phyloP scores from a whole-genome alignment of 2,329 filamentous ascomycete genomes.

The Ascocoryne sarcoides region DNA sequence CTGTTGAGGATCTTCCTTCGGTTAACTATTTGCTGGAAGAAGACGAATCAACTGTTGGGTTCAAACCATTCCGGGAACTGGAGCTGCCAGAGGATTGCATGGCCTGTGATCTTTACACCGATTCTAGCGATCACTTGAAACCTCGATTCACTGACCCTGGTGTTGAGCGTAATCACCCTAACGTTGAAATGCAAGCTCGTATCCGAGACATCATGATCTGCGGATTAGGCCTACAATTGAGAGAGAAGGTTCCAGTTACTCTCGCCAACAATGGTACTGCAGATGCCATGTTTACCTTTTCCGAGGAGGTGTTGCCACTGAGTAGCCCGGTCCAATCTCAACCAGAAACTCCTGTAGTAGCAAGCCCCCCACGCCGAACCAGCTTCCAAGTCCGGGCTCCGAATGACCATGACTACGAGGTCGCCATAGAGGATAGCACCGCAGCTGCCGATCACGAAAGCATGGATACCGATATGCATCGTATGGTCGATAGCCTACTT shows the following conservation, averaged over 20 bases:
- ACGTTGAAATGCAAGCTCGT: constrained; percentile 59
- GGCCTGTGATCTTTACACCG: constrained; percentile 36
- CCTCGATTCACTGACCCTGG: constrained; percentile 36
- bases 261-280: constrained; percentile 31
- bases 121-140: constrained; percentile 35
- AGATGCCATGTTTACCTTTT: constrained; percentile 37
- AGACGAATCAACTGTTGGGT: constrained; percentile 57
- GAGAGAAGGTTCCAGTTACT: constrained; percentile 32
- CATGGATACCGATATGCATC: constrained; percentile 41
- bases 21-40: constrained; percentile 59
- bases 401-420: neutral
- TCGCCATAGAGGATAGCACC: constrained; percentile 6
- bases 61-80: constrained; percentile 46
- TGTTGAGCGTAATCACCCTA: constrained; percentile 44
- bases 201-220: constrained; percentile 54
- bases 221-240: constrained; percentile 47
- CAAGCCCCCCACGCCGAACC: neutral
- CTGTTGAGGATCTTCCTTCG: constrained; percentile 44
- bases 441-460: constrained; percentile 18
- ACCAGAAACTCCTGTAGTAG: neutral
- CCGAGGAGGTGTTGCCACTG: constrained; percentile 42
- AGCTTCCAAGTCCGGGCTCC: neutral
- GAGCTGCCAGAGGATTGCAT: constrained; percentile 37
- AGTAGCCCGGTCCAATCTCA: constrained; percentile 26
- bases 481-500: constrained; percentile 50